Evolutionary conservation across 768 basidiomycete genomes (phyloP).

Genomic region (Boletus insuetus): DNA sequence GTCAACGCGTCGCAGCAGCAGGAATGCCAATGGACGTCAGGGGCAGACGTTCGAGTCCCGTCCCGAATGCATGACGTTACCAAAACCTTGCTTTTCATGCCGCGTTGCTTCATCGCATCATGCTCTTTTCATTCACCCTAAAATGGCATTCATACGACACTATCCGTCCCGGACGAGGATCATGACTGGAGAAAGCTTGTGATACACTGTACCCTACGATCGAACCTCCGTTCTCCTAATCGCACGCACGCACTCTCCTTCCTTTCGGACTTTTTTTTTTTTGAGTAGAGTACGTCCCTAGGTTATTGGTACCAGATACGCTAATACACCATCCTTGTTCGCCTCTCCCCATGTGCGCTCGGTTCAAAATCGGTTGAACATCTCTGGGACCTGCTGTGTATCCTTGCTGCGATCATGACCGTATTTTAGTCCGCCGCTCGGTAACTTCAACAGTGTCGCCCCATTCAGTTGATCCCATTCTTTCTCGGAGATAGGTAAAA

Average conservation of each 20-base stretch:
- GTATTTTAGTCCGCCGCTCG: not conserved
- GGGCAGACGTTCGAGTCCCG: slow-evolving; percentile 3
- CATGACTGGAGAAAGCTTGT: slow-evolving; percentile 18
- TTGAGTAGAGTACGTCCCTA: slow-evolving; percentile 1
- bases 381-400: too few relatives aligned
- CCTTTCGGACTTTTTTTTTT: not conserved
- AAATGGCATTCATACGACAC: slow-evolving; percentile 30
- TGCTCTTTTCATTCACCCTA: slow-evolving; percentile 19
- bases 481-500: too few relatives aligned
- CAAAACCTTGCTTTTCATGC: slow-evolving; percentile 7
- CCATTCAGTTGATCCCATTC: too few relatives aligned
- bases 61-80: slow-evolving; percentile 19
- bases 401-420: too few relatives aligned
- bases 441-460: not conserved
- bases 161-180: slow-evolving; percentile 26
- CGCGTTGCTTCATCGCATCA: slow-evolving; percentile 11
- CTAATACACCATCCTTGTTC: slow-evolving; percentile 8
- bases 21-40: slow-evolving; percentile 15
- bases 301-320: slow-evolving; percentile 21
- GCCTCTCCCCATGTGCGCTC: not conserved
- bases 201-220: slow-evolving; percentile 10
- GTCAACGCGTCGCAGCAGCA: slow-evolving; percentile 16
- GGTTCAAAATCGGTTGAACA: not conserved
- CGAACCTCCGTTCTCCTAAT: slow-evolving; percentile 25
- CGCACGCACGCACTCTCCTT: slow-evolving; percentile 3